These are phyloP conservation scores for Parasarocladium wereldwijsianum DNA, from an alignment of 2,329 filamentous ascomycete genomes.

Conservation along the genomic window DNA sequence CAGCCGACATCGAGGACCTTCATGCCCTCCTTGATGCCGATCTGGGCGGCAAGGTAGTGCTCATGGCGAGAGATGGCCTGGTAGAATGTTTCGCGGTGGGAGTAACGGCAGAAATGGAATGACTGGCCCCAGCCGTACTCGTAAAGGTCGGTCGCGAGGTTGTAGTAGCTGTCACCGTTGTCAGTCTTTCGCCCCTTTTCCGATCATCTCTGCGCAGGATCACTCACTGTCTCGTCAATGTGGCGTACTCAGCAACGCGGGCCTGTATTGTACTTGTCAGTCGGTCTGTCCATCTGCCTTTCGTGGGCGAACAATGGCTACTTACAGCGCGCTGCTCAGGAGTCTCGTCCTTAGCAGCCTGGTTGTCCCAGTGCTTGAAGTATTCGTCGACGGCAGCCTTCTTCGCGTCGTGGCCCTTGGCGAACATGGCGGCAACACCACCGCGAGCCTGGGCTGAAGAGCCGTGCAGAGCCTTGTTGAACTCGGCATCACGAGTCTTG, in stretches of 20 bases:
- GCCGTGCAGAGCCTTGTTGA: conserved; percentile 80
- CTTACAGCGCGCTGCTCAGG: conserved; percentile 63
- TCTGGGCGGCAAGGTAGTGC: conserved; percentile 88
- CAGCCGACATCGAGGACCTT: conserved; percentile 92
- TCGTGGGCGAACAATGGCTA: conserved; percentile 3
- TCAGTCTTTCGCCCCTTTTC: conserved; percentile 7
- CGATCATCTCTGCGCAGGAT: neutral
- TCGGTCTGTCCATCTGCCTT: neutral
- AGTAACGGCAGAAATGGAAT: conserved; percentile 96
- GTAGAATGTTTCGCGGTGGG: conserved; percentile 70
- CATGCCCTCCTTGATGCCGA: conserved; percentile 74
- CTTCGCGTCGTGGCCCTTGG: conserved; percentile 63
- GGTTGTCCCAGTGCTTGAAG: conserved; percentile 94
- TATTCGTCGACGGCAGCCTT: conserved; percentile 78
- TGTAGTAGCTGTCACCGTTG: conserved; percentile 59
- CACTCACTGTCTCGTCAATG: conserved; percentile 76
- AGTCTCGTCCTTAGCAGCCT: conserved; percentile 65
- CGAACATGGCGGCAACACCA: conserved; percentile 70
- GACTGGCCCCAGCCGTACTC: conserved; percentile 94
- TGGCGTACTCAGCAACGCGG: conserved; percentile 78
- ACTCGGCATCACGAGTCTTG: conserved; percentile 72
- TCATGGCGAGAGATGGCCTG: conserved; percentile 93
- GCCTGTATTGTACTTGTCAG: conserved; percentile 32
- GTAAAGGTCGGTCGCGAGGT: conserved; percentile 89
- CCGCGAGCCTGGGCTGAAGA: conserved; percentile 52